These are phyloP conservation scores for Claviceps humidiphila DNA, from an alignment of 2,329 filamentous ascomycete genomes.

Conservation along the genomic window DNA sequence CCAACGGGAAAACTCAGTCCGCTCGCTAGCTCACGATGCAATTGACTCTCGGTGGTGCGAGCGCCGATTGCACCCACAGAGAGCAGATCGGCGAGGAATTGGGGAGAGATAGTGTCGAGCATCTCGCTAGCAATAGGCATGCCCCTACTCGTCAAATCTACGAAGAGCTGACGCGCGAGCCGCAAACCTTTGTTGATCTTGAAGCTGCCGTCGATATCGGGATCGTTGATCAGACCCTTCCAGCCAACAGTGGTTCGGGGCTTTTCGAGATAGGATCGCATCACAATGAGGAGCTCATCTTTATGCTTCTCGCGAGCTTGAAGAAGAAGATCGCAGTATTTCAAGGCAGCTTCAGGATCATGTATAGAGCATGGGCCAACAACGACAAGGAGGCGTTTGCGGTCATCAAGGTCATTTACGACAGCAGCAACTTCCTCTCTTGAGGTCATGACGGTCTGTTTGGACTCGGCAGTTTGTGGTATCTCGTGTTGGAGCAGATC, in stretches of 20 bases:
- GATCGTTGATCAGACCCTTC: conserved; percentile 99
- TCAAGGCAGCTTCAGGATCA: conserved; percentile 74
- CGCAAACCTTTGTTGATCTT: conserved; percentile 97
- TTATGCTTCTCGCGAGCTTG: conserved; percentile 61
- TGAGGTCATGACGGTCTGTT: conserved; percentile 57
- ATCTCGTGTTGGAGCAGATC: conserved; percentile 95
- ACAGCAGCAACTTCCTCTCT: conserved; percentile 57
- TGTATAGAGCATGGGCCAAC: conserved; percentile 96
- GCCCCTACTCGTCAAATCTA: conserved; percentile 71
- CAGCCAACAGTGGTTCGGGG: conserved; percentile 95
- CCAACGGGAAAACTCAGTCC: conserved; percentile 95
- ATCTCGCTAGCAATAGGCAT: conserved; percentile 97
- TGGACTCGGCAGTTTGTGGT: conserved; percentile 41
- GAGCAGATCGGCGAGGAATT: conserved; percentile 93
- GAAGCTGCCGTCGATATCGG: conserved; percentile 92
- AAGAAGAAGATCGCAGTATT: conserved; percentile 75
- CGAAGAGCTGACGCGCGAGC: conserved; percentile 84
- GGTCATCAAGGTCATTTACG: conserved; percentile 67
- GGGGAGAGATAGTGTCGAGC: conserved; percentile 96
- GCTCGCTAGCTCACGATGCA: conserved; percentile 90
- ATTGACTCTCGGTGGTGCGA: conserved; percentile 88
- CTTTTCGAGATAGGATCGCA: conserved; percentile 99
- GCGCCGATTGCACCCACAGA: conserved; percentile 92
- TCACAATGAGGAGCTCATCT: conserved; percentile 78
- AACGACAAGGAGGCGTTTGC: conserved; percentile 74